These are phyloP conservation scores for Hygrophorus pudorinus DNA, from an alignment of 768 basidiomycete species.

Conservation along the genomic window DNA sequence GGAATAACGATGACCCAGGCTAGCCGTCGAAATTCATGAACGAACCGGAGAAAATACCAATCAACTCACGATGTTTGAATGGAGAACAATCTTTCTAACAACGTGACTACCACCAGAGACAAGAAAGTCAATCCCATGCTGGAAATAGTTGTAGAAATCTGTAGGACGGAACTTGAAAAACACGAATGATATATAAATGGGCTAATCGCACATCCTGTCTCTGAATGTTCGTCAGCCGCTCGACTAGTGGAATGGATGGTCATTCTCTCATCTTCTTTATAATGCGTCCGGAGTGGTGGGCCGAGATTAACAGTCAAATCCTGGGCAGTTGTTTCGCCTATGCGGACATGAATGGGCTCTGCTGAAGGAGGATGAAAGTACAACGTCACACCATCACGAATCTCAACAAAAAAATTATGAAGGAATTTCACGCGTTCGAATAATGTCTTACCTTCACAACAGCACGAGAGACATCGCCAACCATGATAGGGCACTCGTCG, in stretches of 20 bases:
- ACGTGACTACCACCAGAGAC: conserved; percentile 61
- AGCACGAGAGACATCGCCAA: conserved; percentile 58
- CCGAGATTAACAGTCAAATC: conserved; percentile 75
- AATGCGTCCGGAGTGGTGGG: conserved; percentile 63
- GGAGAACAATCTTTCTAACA: conserved; percentile 78
- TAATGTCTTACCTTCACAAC: conserved; percentile 48
- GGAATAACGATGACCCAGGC: conserved; percentile 86
- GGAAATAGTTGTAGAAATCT: conserved; percentile 94
- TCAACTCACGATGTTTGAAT: conserved; percentile 71
- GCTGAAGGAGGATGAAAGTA: conserved; percentile 52
- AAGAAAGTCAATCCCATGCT: conserved; percentile 83
- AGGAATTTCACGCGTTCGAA: too few species aligned
- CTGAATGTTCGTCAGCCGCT: conserved; percentile 35
- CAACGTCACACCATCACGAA: conserved; percentile 63
- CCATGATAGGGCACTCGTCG: conserved; percentile 53
- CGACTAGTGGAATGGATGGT: conserved; percentile 57
- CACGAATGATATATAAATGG: background rate
- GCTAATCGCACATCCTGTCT: conserved; percentile 36
- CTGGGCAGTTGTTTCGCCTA: conserved; percentile 75
- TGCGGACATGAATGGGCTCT: conserved; percentile 42
- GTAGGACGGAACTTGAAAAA: conserved; percentile 3
- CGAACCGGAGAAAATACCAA: background rate
- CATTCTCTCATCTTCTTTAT: conserved; percentile 88
- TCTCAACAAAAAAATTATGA: conserved; percentile 26
- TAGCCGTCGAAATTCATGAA: conserved; percentile 19